Evolutionary conservation across 371 early-diverging fungal species (phyloP), one percentile per base, ranked within the genome.

Genomic region (Syncephalastrum sp.): DNA sequence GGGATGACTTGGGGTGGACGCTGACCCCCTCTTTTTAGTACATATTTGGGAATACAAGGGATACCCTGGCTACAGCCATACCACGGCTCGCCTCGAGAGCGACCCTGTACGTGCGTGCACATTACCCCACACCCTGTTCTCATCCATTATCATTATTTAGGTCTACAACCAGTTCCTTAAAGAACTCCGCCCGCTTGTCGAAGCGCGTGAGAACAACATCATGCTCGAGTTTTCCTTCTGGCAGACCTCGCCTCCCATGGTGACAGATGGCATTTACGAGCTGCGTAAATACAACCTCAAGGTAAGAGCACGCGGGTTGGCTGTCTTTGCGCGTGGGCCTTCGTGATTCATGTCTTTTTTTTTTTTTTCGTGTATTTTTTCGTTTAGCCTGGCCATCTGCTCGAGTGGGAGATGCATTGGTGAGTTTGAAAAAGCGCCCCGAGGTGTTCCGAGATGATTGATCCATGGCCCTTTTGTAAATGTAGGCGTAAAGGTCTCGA

Each of bases 1-100:
- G n/a, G 46, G n/a, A 48, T 55, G 27, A 17, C 17, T 24, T 41
- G 16, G 16, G 16, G 12, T 29, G 19, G 19, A 13, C 5, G 23
- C 43, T 53, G 47, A n/a, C 15, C 29, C 16, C 17, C 13, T 16
- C 44, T 16, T 47, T 15, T 4, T 50, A 75, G 90, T 94, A 47
- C 96, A 96, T 59, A 86, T 96, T 63, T 95, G 95, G 95, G 93
- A 96, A 72, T 95, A 93, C 76, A 81, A 91, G 59, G 91, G 92
- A 6, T 96, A 95, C 66, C 80, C 79, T 8, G 93, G 91, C n/a
- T 89, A 91, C 67, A 63, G 80, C 33, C 69, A 78, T 19, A 84
- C 86, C 3, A 72, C 77, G 65, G 65, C 69, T 16, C 69, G 79
- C 25, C 63, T 89, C 44, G 63, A 76, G 54, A 53, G 76, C 45